phyloP scores from a whole-genome alignment of 306 rosid species.

The Corylus avellana region DNA sequence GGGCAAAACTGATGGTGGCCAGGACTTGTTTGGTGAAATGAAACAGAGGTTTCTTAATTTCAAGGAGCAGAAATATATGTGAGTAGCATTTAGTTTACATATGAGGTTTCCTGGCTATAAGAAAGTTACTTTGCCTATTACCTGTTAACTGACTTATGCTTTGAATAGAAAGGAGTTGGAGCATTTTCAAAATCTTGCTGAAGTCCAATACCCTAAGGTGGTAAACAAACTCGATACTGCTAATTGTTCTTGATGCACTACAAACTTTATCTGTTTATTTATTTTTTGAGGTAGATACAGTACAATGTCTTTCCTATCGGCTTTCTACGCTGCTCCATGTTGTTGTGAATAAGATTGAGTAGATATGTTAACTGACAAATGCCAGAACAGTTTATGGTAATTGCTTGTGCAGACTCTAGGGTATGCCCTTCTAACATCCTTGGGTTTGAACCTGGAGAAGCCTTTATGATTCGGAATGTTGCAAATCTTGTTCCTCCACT shows the following conservation, averaged over 20 bases:
- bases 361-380: slow-evolving; percentile 50
- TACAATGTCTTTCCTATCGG: slow-evolving; percentile 1
- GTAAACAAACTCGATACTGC: slow-evolving; percentile 2
- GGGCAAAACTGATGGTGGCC: slow-evolving; percentile 32
- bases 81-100: slow-evolving; percentile 36
- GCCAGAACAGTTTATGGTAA: slow-evolving; percentile 82
- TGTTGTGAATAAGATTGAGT: slow-evolving; percentile 17
- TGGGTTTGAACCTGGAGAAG: slow-evolving; percentile 94
- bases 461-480: slow-evolving; percentile 78
- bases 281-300: background rate
- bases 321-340: slow-evolving; percentile 6
- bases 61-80: slow-evolving; percentile 68
- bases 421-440: slow-evolving; percentile 91
- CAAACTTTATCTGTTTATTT: slow-evolving; percentile 4
- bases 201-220: slow-evolving; percentile 84
- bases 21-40: slow-evolving; percentile 61
- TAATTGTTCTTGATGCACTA: background rate
- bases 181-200: slow-evolving; percentile 67
- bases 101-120: background rate
- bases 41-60: slow-evolving; percentile 68
- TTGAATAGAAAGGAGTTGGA: slow-evolving; percentile 63
- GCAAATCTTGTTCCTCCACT: slow-evolving; percentile 83
- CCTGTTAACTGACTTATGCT: slow-evolving; percentile 17
- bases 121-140: slow-evolving; percentile 9
- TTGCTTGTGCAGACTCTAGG: slow-evolving; percentile 94